Evolutionary conservation across 345 rosid genomes (phyloP).

Genomic region (Salix dunnii): DNA sequence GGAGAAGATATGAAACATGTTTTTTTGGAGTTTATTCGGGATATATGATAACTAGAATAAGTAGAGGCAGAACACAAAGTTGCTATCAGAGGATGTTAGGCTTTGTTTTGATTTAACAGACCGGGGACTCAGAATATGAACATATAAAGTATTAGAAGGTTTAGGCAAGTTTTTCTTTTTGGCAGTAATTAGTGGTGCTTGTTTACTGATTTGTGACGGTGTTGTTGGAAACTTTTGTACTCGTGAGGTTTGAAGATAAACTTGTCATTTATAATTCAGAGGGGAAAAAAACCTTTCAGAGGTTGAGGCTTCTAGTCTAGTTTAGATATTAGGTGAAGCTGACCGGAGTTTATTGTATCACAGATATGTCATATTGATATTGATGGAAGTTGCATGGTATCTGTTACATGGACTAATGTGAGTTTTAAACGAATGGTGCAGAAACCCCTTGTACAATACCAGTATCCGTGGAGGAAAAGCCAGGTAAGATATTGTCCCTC

Average conservation of each 20-base stretch:
- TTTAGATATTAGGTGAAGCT: not conserved
- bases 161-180: too few relatives aligned
- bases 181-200: not conserved
- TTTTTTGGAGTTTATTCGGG: too few relatives aligned
- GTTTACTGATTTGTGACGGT: not conserved
- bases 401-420: conserved; percentile 14
- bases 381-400: not conserved
- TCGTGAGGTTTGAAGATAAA: not conserved
- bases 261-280: not conserved
- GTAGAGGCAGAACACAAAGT: too few relatives aligned
- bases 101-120: too few relatives aligned
- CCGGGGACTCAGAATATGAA: too few relatives aligned
- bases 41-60: too few relatives aligned
- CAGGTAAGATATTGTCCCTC: conserved; percentile 32
- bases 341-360: not conserved
- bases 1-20: too few relatives aligned
- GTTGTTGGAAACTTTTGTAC: not conserved
- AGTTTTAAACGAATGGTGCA: conserved; percentile 34
- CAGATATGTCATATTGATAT: not conserved
- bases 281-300: too few relatives aligned
- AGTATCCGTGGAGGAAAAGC: conserved; percentile 33
- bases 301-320: not conserved
- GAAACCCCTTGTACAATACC: conserved; percentile 75
- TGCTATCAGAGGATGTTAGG: too few relatives aligned
- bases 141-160: too few relatives aligned